phyloP scores from a whole-genome alignment of 371 early-diverging fungal genomes.

The Syncephalastrum monosporum region DNA sequence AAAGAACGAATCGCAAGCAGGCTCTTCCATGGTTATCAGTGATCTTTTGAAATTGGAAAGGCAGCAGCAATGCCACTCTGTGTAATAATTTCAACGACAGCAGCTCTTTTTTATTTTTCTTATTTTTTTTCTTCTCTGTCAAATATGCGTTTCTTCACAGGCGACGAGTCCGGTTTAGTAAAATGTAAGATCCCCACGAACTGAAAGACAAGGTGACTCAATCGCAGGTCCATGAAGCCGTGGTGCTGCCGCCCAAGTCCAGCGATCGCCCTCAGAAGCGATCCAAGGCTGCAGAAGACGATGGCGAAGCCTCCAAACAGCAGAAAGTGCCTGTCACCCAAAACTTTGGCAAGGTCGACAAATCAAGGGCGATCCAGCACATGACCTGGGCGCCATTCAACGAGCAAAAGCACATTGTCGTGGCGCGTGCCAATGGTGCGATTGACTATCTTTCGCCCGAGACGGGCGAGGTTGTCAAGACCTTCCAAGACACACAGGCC shows the following conservation, averaged over 20 bases:
- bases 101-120: neutral
- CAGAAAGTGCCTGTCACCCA: conserved; percentile 32
- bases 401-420: conserved; percentile 38
- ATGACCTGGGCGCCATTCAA: conserved; percentile 43
- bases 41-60: too few relatives aligned
- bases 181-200: conserved; percentile 48
- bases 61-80: too few relatives aligned
- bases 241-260: conserved; percentile 25
- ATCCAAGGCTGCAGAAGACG: conserved; percentile 16
- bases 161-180: conserved; percentile 77
- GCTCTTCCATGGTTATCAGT: too few relatives aligned
- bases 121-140: neutral
- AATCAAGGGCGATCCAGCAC: conserved; percentile 49
- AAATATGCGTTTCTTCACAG: conserved; percentile 55
- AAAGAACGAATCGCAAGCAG: too few relatives aligned
- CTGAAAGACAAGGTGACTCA: neutral
- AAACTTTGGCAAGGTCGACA: conserved; percentile 55
- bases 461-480: conserved; percentile 44
- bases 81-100: too few relatives aligned
- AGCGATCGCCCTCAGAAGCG: conserved; percentile 2
- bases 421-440: conserved; percentile 65
- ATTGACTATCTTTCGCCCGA: conserved; percentile 57
- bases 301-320: conserved; percentile 20
- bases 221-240: conserved; percentile 17
- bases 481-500: conserved; percentile 45